Base-by-base conservation (phyloP, 2,329 filamentous ascomycete genomes). In the Furcasterigmium furcatum region DNA sequence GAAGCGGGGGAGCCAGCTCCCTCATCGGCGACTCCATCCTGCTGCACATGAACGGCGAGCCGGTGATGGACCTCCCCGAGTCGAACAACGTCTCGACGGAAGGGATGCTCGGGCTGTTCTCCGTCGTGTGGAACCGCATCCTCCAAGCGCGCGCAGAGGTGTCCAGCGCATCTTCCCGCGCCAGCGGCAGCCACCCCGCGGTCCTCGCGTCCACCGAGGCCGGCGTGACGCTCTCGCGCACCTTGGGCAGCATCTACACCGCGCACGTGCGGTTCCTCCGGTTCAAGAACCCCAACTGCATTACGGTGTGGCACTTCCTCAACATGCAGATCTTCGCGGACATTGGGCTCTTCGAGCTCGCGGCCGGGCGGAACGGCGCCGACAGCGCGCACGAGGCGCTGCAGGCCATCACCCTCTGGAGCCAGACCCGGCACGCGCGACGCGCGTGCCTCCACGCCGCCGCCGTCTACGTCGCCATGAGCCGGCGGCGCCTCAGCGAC, bases 221-320 rank as follows among this genome's bases (percentile, higher is more conserved):
- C 20, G 36, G 36, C 9, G 24, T 10, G 14, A 14, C 10, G 3
- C 14, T 39, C 5, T 4, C n/a, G 5, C 36, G 36, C 19, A 39
- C 24, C 19, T 21, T 39, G 4, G 24, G 24, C 36, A 21, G 24
- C 21, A 13, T 39, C 21, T 39, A 39, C 36, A n/a, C 24, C 36
- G 13, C 36, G 6, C 16, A 39, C 16, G 36, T 21, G 19, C 20
- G 36, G 6, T 14, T 22, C 21, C 36, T 39, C 36, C 36, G 36
- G 5, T 39, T 39, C 36, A 39, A 39, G 13, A 39, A 39, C 21
- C 36, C 36, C 22, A 39, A 39, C 36, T 39, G 36, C 36, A 39
- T 39, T 21, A 21, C 36, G 10, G 24, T 39, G 36, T 39, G 36
- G 36, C 36, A 39, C 14, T 39, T 39, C 20, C 21, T 39, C 13